Conservation (phyloP, 371 early-diverging fungal genomes). For the Mortierella polycephala region DNA sequence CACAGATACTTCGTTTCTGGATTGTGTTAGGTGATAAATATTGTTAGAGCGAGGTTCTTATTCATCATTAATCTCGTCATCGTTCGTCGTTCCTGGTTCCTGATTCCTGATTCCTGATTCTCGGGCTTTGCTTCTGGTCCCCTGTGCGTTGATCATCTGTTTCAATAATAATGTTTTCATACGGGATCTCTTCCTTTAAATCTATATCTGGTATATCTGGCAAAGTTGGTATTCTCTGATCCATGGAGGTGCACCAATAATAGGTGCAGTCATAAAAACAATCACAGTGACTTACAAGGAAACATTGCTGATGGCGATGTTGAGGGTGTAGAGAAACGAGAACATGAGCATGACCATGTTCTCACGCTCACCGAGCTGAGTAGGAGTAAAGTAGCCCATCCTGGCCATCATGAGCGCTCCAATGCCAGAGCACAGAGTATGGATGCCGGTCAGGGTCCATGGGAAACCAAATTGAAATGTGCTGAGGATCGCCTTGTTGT, state of each 20-base stretch:
- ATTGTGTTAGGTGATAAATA: neutral
- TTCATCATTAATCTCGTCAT: too few relatives aligned
- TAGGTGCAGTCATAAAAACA: too few relatives aligned
- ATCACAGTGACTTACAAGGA: constrained; percentile 71
- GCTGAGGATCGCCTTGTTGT: constrained; percentile 86
- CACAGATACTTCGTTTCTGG: constrained; percentile 63
- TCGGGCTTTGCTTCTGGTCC: neutral
- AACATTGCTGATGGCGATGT: constrained; percentile 89
- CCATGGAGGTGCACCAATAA: too few relatives aligned
- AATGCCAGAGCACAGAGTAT: constrained; percentile 76
- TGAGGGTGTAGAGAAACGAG: constrained; percentile 88
- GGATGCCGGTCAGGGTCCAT: constrained; percentile 90
- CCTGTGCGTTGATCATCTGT: neutral
- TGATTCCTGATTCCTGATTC: neutral
- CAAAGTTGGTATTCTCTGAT: too few relatives aligned
- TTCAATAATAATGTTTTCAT: too few relatives aligned
- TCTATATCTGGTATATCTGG: too few relatives aligned
- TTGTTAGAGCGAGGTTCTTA: neutral
- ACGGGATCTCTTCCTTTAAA: too few relatives aligned
- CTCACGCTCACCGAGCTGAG: constrained; percentile 67
- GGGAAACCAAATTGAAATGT: constrained; percentile 81
- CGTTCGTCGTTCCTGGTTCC: too few relatives aligned
- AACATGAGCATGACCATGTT: constrained; percentile 78
- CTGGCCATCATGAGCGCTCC: constrained; percentile 67
- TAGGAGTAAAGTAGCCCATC: constrained; percentile 70